Evolutionary conservation across 2,329 filamentous ascomycete genomes (phyloP).

Genomic region (Clonostachys rhizophaga): DNA sequence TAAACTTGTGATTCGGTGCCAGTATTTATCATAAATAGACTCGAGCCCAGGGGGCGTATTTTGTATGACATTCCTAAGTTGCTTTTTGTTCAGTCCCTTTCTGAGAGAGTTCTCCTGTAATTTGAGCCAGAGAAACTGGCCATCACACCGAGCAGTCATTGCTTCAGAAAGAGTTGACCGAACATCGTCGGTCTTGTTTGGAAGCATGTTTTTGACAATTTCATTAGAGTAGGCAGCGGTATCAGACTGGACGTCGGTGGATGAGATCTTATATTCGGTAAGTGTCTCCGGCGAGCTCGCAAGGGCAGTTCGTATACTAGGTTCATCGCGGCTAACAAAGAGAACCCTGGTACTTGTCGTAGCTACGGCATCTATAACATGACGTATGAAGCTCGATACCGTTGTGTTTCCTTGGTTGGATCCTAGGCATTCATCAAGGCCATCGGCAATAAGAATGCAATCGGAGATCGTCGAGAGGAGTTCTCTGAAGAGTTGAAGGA

Average conservation of each 20-base stretch:
- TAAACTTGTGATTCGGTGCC: conserved; percentile 11
- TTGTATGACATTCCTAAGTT: conserved; percentile 17
- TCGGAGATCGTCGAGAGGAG: conserved; percentile 10
- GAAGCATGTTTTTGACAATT: conserved; percentile 19
- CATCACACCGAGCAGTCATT: conserved; percentile 18
- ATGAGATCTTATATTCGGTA: conserved; percentile 10
- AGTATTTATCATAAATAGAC: conserved; percentile 20
- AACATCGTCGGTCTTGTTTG: conserved; percentile 12
- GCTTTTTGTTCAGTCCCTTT: conserved; percentile 14
- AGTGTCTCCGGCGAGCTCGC: background rate
- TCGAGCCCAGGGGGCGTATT: conserved; percentile 17
- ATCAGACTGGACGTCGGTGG: conserved; percentile 14
- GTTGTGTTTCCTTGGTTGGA: background rate
- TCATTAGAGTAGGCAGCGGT: conserved; percentile 10
- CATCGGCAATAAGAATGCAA: conserved; percentile 19
- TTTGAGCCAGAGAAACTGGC: conserved; percentile 25
- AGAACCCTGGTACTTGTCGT: conserved; percentile 12
- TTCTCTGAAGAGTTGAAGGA: conserved; percentile 5
- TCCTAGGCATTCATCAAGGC: conserved; percentile 24
- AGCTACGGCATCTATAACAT: background rate
- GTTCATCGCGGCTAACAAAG: conserved; percentile 15
- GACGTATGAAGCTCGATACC: background rate
- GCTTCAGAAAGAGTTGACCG: conserved; percentile 9
- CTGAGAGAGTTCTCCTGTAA: conserved; percentile 16
- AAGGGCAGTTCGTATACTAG: conserved; percentile 12